Percentiles rank a stretch among this genome's conserved stretches.
Evolutionary conservation across 345 rosid species (phyloP).

Genomic region (Bruguiera gymnorhiza): DNA sequence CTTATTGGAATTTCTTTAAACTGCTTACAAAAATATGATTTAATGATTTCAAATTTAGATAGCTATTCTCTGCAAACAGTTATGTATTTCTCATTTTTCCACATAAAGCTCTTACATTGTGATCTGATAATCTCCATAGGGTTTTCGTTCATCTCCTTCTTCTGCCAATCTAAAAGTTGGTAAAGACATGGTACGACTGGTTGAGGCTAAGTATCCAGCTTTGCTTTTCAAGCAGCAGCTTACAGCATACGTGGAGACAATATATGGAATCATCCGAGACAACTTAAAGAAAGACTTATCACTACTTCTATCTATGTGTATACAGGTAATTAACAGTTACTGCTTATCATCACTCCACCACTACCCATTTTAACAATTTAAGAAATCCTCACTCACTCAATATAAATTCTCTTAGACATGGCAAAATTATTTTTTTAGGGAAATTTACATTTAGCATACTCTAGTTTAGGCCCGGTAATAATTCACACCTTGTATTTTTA

Average conservation of each 20-base stretch:
- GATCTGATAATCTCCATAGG: slow-evolving; percentile 37
- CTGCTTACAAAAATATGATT: background rate
- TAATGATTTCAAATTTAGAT: background rate
- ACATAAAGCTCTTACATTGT: background rate
- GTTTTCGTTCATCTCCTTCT: slow-evolving; percentile 91
- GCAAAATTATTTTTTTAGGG: too few relatives aligned
- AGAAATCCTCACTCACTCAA: background rate
- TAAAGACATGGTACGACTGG: slow-evolving; percentile 50
- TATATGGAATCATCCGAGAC: slow-evolving; percentile 90
- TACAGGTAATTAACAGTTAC: slow-evolving; percentile 52
- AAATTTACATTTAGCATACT: too few relatives aligned
- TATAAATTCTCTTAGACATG: background rate
- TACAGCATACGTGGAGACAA: slow-evolving; percentile 92
- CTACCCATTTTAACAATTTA: background rate
- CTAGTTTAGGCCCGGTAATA: too few relatives aligned
- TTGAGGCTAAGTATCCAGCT: slow-evolving; percentile 96
- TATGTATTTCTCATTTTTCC: slow-evolving; percentile 8
- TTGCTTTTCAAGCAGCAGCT: slow-evolving; percentile 93
- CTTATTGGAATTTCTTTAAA: background rate
- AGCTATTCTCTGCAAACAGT: background rate
- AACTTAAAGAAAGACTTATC: slow-evolving; percentile 86
- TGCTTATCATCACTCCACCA: background rate
- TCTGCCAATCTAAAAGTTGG: slow-evolving; percentile 64
- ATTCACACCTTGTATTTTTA: too few relatives aligned
- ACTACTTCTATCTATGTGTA: slow-evolving; percentile 67